Evolutionary conservation across 148 eudicot species (phyloP).

Genomic region (Cornus controversa): DNA sequence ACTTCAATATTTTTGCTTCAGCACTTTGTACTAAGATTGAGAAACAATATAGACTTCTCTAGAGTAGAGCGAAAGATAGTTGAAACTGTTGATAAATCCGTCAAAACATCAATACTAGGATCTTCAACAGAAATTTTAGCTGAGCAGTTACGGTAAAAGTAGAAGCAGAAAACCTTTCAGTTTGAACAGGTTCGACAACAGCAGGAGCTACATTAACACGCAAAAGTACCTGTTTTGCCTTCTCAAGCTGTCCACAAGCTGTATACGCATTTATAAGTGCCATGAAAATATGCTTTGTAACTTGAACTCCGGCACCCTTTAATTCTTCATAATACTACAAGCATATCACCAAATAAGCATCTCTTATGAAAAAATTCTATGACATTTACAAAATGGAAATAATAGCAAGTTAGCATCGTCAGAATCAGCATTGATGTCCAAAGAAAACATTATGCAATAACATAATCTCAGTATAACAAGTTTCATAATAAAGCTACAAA

Average conservation of each 20-base stretch:
- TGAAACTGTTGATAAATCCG: not conserved
- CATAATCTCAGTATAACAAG: not conserved
- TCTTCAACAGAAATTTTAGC: not conserved
- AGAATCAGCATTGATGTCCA: slow-evolving; percentile 7
- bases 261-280: slow-evolving; percentile 87
- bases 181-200: not conserved
- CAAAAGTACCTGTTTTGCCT: slow-evolving; percentile 76
- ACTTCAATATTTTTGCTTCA: not conserved
- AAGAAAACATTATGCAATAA: not conserved
- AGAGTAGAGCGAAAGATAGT: not conserved
- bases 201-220: slow-evolving; percentile 1
- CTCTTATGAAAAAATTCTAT: not conserved
- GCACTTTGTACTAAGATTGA: too few relatives aligned
- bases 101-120: not conserved
- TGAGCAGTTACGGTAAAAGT: not conserved
- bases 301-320: slow-evolving; percentile 39
- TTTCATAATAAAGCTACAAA: not conserved
- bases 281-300: slow-evolving; percentile 65
- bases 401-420: not conserved
- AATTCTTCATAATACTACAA: slow-evolving; percentile 61
- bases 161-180: not conserved
- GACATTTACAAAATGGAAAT: not conserved
- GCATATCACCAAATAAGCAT: slow-evolving; percentile 17
- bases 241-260: slow-evolving; percentile 64
- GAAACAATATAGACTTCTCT: not conserved